Percentiles rank a stretch among this genome's conserved stretches.
phyloP scores from a whole-genome alignment of 768 basidiomycete genomes.

The Dendrothele bispora region DNA sequence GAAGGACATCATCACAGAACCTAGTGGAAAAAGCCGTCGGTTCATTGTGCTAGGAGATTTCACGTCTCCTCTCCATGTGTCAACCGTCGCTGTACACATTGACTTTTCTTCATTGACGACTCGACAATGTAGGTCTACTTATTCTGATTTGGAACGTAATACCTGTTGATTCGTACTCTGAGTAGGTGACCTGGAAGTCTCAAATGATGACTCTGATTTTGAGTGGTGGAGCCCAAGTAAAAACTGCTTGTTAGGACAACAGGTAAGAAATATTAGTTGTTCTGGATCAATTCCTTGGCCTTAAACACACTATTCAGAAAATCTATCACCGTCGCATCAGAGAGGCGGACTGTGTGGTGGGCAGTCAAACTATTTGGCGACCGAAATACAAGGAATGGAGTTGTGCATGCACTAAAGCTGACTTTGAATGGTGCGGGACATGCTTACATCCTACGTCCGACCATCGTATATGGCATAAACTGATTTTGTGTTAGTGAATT shows the following conservation, averaged over 20 bases:
- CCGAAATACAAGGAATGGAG: constrained; percentile 47
- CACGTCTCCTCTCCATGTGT: constrained; percentile 42
- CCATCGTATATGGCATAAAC: not conserved
- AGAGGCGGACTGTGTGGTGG: constrained; percentile 81
- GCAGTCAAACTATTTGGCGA: too few species aligned
- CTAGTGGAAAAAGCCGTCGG: constrained; percentile 84
- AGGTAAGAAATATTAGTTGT: constrained; percentile 61
- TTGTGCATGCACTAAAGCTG: constrained; percentile 73
- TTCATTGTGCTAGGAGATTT: constrained; percentile 83
- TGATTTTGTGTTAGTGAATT: constrained; percentile 67
- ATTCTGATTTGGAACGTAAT: constrained; percentile 6
- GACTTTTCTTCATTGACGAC: constrained; percentile 84
- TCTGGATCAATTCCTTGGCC: not conserved
- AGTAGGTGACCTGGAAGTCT: constrained; percentile 71
- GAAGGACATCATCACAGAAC: constrained; percentile 79
- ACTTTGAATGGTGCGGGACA: constrained; percentile 89
- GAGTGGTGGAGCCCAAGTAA: constrained; percentile 97
- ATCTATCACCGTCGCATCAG: constrained; percentile 89
- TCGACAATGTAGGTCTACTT: constrained; percentile 62
- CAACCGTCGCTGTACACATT: constrained; percentile 75
- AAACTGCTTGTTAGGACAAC: constrained; percentile 87
- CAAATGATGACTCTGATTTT: constrained; percentile 89
- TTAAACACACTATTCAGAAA: constrained; percentile 47
- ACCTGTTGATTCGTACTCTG: constrained; percentile 59
- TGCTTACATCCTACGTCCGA: too few species aligned